Conservation (phyloP, 1,284 basidiomycete genomes). For the Schizophyllum amplum region DNA sequence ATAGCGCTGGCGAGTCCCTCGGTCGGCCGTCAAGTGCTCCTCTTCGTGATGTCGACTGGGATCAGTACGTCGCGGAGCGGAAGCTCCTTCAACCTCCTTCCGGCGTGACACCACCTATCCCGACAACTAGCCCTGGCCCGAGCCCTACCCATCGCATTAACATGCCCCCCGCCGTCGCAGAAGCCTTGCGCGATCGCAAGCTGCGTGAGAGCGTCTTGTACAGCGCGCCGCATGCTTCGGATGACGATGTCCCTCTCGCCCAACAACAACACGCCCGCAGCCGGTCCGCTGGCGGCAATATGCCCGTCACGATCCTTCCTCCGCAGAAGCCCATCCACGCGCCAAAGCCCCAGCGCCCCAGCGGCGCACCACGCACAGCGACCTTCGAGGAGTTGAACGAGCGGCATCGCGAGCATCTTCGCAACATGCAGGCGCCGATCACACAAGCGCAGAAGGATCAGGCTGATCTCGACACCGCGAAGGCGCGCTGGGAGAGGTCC, state of each 20-base stretch:
- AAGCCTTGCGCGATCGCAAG: constrained; percentile 62
- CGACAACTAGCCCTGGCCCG: constrained; percentile 35
- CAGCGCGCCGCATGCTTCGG: constrained; percentile 31
- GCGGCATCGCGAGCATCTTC: constrained; percentile 74
- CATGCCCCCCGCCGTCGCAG: constrained; percentile 62
- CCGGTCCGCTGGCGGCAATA: constrained; percentile 25
- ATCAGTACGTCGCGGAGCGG: constrained; percentile 69
- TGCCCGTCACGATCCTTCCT: constrained; percentile 56
- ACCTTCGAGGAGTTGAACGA: constrained; percentile 78
- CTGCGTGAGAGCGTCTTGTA: constrained; percentile 52
- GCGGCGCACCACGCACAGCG: constrained; percentile 41
- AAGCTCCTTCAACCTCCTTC: constrained; percentile 76
- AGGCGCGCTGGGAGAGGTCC: constrained; percentile 68
- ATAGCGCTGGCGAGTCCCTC: constrained; percentile 42
- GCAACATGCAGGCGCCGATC: constrained; percentile 67
- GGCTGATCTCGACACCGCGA: constrained; percentile 59
- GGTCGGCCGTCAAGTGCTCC: constrained; percentile 68
- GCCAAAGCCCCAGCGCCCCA: constrained; percentile 37
- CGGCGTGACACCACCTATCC: constrained; percentile 65
- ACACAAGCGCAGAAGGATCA: constrained; percentile 66
- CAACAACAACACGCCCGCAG: constrained; percentile 30
- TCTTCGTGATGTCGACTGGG: constrained; percentile 64
- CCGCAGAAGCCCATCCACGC: constrained; percentile 39
- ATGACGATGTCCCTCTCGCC: constrained; percentile 50
- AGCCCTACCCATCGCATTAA: constrained; percentile 36